These are phyloP conservation scores for Psilocybe mexicana DNA, from an alignment of 1,284 basidiomycete species.

Conservation along the genomic window DNA sequence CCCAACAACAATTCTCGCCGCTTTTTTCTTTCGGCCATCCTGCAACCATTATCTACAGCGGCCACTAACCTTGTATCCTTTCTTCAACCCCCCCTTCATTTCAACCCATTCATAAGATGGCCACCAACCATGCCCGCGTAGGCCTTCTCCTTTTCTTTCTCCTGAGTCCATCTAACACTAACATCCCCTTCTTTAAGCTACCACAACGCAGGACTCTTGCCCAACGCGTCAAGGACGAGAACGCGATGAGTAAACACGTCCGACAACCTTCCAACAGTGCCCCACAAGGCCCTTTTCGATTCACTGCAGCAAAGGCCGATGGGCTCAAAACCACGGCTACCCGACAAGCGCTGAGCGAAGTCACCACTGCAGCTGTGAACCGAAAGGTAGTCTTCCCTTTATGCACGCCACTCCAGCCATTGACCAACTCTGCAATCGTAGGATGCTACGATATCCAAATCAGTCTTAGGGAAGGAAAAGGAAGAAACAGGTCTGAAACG, in stretches of 20 bases:
- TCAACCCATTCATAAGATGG: slow-evolving; percentile 43
- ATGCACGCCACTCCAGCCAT: background rate
- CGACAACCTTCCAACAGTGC: slow-evolving; percentile 55
- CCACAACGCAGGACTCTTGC: slow-evolving; percentile 43
- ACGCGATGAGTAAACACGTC: slow-evolving; percentile 63
- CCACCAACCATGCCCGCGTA: slow-evolving; percentile 58
- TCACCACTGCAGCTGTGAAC: slow-evolving; percentile 70
- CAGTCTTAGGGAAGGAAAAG: slow-evolving; percentile 50
- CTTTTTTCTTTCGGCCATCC: slow-evolving; percentile 7
- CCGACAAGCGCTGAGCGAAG: slow-evolving; percentile 70
- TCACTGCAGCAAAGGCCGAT: slow-evolving; percentile 44
- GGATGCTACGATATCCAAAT: slow-evolving; percentile 43
- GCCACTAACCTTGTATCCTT: slow-evolving; percentile 11
- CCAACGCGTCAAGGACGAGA: slow-evolving; percentile 73
- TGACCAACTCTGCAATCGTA: slow-evolving; percentile 18
- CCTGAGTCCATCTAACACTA: slow-evolving; percentile 18
- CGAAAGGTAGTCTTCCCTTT: slow-evolving; percentile 57
- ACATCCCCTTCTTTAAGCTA: slow-evolving; percentile 26
- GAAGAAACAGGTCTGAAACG: slow-evolving; percentile 62
- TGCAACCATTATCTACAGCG: slow-evolving; percentile 11
- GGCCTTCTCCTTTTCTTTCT: slow-evolving; percentile 25
- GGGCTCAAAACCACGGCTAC: slow-evolving; percentile 41
- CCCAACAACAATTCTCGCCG: slow-evolving; percentile 6
- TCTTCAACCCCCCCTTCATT: slow-evolving; percentile 12
- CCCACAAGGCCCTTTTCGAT: slow-evolving; percentile 44